phyloP scores from a whole-genome alignment of 345 rosid species.

The Litchi chinensis region DNA sequence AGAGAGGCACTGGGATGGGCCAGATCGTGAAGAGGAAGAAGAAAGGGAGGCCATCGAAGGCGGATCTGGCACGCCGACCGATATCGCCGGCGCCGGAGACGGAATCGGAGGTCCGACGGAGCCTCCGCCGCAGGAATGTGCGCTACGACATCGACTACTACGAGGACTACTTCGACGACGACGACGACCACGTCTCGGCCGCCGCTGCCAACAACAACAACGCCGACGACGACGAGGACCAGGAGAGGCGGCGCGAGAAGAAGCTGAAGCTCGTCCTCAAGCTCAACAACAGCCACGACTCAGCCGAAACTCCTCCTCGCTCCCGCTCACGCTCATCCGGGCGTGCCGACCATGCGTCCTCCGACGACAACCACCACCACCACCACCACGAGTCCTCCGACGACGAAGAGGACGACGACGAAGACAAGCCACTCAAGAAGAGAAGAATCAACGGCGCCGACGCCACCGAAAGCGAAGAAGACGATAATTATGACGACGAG shows the following conservation, averaged over 20 bases:
- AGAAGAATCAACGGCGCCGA: conserved; percentile 44
- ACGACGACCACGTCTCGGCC: conserved; percentile 37
- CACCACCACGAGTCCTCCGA: conserved; percentile 7
- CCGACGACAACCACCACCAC: conserved; percentile 21
- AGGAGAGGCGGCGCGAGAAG: conserved; percentile 70
- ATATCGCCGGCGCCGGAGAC: conserved; percentile 33
- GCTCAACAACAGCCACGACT: conserved; percentile 45
- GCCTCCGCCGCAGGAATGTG: conserved; percentile 80
- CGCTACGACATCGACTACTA: conserved; percentile 72
- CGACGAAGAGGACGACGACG: conserved; percentile 33
- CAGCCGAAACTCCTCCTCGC: conserved; percentile 33
- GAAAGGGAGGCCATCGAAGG: conserved; percentile 96
- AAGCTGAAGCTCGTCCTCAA: conserved; percentile 77
- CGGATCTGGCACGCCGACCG: conserved; percentile 71
- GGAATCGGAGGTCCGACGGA: conserved; percentile 55
- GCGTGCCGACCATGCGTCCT: conserved; percentile 36
- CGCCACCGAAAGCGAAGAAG: conserved; percentile 40
- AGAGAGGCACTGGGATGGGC: conserved; percentile 46
- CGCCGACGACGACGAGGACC: conserved; percentile 51
- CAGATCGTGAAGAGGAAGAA: conserved; percentile 93
- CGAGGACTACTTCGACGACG: conserved; percentile 73
- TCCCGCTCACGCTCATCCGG: conserved; percentile 21
- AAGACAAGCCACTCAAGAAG: conserved; percentile 47
- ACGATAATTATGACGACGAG: conserved; percentile 39
- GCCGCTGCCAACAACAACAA: conserved; percentile 41